Percentiles rank a stretch among this genome's conserved stretches.
Evolutionary conservation across 345 rosid species (phyloP).

Genomic region (Pugionium cornutum): DNA sequence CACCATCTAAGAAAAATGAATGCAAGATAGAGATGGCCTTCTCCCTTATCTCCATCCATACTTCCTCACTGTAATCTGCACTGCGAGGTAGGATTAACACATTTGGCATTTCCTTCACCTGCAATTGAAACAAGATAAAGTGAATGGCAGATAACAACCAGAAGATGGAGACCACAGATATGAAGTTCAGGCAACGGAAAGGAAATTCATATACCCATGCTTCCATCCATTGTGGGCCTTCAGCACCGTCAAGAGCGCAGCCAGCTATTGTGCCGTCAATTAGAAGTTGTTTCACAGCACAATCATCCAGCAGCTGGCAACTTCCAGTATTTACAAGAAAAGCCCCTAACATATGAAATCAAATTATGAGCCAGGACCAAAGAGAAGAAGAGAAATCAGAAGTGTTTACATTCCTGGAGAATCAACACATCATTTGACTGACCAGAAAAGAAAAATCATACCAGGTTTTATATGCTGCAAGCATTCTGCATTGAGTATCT

Average conservation of each 20-base stretch:
- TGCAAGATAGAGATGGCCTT: slow-evolving; percentile 85
- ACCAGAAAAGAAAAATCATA: slow-evolving; percentile 30
- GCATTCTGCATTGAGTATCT: slow-evolving; percentile 90
- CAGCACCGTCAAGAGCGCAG: slow-evolving; percentile 97
- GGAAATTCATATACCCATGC: slow-evolving; percentile 83
- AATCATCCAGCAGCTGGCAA: slow-evolving; percentile 92
- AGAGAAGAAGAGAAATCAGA: slow-evolving; percentile 20
- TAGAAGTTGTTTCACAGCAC: slow-evolving; percentile 86
- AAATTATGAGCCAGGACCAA: not conserved
- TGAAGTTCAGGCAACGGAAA: slow-evolving; percentile 1
- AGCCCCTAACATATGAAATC: slow-evolving; percentile 57
- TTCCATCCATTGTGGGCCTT: slow-evolving; percentile 99
- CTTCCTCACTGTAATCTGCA: slow-evolving; percentile 99
- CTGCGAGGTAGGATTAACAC: slow-evolving; percentile 95
- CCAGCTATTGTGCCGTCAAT: slow-evolving; percentile 97
- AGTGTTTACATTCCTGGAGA: not conserved
- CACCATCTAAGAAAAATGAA: slow-evolving; percentile 76
- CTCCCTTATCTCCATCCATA: slow-evolving; percentile 97
- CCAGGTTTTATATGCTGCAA: slow-evolving; percentile 98
- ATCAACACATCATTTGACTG: not conserved
- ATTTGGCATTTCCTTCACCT: slow-evolving; percentile 99
- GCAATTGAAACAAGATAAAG: slow-evolving; percentile 17
- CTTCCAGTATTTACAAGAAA: slow-evolving; percentile 97
- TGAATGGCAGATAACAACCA: not conserved
- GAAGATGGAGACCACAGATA: not conserved